Base-by-base conservation (phyloP, 768 basidiomycete species). In the Sutorius australiensis region DNA sequence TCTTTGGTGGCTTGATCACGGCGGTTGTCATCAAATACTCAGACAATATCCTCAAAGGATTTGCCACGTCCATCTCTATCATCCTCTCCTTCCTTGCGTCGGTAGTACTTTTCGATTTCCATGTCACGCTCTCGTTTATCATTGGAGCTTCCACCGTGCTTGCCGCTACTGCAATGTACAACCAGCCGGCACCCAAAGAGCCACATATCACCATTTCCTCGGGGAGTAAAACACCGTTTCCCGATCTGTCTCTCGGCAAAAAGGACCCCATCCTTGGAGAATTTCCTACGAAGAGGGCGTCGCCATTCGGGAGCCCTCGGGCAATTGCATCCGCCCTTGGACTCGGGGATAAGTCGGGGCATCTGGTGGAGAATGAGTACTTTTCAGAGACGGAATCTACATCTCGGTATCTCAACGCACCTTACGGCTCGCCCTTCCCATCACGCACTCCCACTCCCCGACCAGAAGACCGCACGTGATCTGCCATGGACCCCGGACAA, bases 1-100 rank as follows among this genome's bases (percentile, higher is more conserved):
- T 97, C 34, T 79, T 95, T 53, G 97, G 97, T 28, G 95, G 97
- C 1, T 77, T 98, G 41, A 71, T 98, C 56, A 98, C 95, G 5
- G 95, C 97, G 1, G 70, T 98, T 30, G 97, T 98, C 53, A 98
- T 98, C 79, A 92, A 95, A 69, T 95, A 98, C 66, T 89, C 90
- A 51, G 92, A 94, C 71, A 98, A 97, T 67, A 92, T 91, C 61
- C 76, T 92, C 64, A 95, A 97, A 67, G 95, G 95, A n/a, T 99
- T 99, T 63, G 95, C 95, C 5, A 99, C 95, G 2, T 88, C 85
- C 57, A 79, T 98, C 39, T 89, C 89, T 56, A 99, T 98, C 72
- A 84, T 98, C 51, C 74, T 98, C 37, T 95, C 93, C 47, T 99
- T 95, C 82, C 81, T 95, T 54, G 92, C 94, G 2, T 91, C 88